Percentiles rank a stretch among this genome's conserved stretches.
These are phyloP conservation scores for Termitomyces sp. DNA, from an alignment of 768 basidiomycete species.

Conservation along the genomic window DNA sequence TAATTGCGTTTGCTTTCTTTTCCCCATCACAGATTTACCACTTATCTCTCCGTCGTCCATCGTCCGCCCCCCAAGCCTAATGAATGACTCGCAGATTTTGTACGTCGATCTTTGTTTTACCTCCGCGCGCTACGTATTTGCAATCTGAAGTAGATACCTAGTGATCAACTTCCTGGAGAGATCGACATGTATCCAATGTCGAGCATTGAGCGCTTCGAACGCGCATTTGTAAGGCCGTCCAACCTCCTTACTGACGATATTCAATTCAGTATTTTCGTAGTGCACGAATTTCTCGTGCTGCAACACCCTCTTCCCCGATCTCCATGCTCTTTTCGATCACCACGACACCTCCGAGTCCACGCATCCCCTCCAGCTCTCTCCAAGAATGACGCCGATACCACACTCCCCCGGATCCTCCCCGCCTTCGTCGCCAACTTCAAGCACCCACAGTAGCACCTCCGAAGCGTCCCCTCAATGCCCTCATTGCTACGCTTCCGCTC, in stretches of 20 bases:
- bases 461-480: background rate
- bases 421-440: background rate
- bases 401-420: background rate
- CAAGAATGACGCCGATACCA: background rate
- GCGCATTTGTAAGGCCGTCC: conserved; percentile 13
- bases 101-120: background rate
- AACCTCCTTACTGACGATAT: background rate
- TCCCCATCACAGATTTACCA: background rate
- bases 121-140: no score
- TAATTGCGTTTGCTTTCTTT: conserved; percentile 1
- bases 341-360: conserved; percentile 22
- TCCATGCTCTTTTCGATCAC: conserved; percentile 46
- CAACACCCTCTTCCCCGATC: conserved; percentile 33
- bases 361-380: conserved; percentile 4
- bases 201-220: conserved; percentile 13
- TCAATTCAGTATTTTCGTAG: background rate
- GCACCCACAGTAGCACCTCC: background rate
- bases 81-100: conserved; percentile 7
- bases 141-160: background rate
- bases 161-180: background rate
- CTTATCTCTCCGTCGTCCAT: background rate
- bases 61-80: background rate
- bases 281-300: conserved; percentile 41
- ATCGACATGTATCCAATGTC: conserved; percentile 7
- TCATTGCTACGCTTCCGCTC: no score